Evolutionary conservation across 371 early-diverging fungal species (phyloP).

Genomic region (Rhizopus arrhizus): DNA sequence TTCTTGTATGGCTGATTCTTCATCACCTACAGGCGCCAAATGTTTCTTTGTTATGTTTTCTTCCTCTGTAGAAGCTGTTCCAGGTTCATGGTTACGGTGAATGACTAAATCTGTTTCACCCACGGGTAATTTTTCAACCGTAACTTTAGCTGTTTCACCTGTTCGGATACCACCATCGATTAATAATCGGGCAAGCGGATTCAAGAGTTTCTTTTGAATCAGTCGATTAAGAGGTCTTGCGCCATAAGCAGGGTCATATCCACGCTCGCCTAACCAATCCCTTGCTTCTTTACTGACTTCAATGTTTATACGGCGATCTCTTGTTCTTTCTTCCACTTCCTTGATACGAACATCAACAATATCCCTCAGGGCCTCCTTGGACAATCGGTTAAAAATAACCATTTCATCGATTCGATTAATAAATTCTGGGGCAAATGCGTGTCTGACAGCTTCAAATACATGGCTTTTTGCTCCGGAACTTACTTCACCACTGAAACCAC

Average conservation of each 20-base stretch:
- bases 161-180: constrained; percentile 78
- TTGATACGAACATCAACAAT: constrained; percentile 82
- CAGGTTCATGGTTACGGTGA: constrained; percentile 46
- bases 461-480: constrained; percentile 55
- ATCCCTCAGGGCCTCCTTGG: constrained; percentile 60
- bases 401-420: constrained; percentile 89
- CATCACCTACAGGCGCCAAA: constrained; percentile 51
- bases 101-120: constrained; percentile 44
- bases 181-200: constrained; percentile 77
- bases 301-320: constrained; percentile 75
- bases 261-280: constrained; percentile 76
- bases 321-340: constrained; percentile 74
- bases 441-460: constrained; percentile 74
- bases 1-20: constrained; percentile 33
- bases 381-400: constrained; percentile 72
- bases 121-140: constrained; percentile 24
- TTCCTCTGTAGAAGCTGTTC: constrained; percentile 26
- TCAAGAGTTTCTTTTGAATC: constrained; percentile 80
- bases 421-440: constrained; percentile 88
- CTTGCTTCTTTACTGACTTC: constrained; percentile 71
- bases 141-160: constrained; percentile 62
- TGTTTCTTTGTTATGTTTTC: constrained; percentile 26
- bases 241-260: constrained; percentile 89
- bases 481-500: constrained; percentile 43
- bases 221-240: constrained; percentile 82